These are phyloP conservation scores for Aspergillus sp. DNA, from an alignment of 2,329 filamentous ascomycete species.

Conservation along the genomic window DNA sequence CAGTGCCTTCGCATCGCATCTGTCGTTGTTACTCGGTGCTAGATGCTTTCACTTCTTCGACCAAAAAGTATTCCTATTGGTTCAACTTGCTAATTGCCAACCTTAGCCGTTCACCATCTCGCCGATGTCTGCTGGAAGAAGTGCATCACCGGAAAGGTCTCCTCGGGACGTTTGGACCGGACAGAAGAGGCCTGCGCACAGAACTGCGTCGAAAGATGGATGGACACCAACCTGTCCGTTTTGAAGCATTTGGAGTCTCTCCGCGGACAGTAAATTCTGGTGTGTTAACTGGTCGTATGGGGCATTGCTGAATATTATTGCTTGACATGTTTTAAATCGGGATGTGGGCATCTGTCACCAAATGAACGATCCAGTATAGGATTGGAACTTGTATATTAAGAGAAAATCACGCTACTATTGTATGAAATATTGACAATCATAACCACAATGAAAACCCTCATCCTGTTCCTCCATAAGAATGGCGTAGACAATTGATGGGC, in stretches of 20 bases:
- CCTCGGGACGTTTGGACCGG: constrained; percentile 64
- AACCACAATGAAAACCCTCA: no score
- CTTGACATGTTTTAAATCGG: not conserved
- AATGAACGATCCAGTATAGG: no score
- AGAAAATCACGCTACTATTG: no score
- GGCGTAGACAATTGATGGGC: no score
- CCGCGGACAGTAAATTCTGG: constrained; percentile 34
- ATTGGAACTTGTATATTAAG: no score
- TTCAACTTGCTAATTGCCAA: constrained; percentile 12
- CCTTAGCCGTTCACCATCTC: constrained; percentile 57
- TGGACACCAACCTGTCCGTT: constrained; percentile 82
- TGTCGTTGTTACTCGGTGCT: not conserved
- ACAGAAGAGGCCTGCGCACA: constrained; percentile 75
- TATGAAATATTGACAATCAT: no score
- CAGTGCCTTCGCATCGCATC: not conserved
- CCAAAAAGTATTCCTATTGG: no score
- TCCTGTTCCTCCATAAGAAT: no score
- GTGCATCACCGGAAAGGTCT: constrained; percentile 72
- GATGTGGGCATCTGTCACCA: not conserved
- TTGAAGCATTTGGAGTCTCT: constrained; percentile 72
- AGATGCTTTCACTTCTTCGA: not conserved
- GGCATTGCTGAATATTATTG: not conserved
- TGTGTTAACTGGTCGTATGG: not conserved
- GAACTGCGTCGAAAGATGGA: constrained; percentile 90
- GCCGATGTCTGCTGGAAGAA: constrained; percentile 89